Evolutionary conservation across 1,284 basidiomycete species (phyloP), one percentile per base, ranked within the genome.

Genomic region (Irpex lacteus): DNA sequence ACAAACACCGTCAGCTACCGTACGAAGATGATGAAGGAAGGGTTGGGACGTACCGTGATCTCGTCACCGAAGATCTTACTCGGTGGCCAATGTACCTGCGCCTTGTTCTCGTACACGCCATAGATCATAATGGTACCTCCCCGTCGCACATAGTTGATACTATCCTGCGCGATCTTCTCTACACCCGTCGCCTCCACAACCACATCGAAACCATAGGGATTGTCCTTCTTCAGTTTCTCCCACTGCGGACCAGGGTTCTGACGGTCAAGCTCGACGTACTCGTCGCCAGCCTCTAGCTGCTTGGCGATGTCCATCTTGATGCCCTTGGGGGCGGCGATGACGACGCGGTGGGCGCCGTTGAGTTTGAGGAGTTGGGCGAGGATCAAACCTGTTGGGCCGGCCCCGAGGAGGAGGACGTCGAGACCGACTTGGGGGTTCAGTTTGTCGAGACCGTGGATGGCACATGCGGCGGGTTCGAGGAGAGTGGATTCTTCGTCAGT

Each of bases 131-230:
- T 73, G n/a, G 76, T 80, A 34, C 81, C 80, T 13, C 82, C 82
- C 54, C 85, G 76, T 26, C 84, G 78, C 56, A 88, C 86, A 72
- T 86, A 87, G 78, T 87, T 82, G 75, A 87, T 85, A 37, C 80
- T 74, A 64, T 85, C 81, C 72, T 86, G 79, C 40, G 84, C 83
- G 61, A 87, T 75, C 63, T 81, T 81, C 74, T 86, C 83, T 53
- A 83, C 82, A 69, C 86, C 86, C 32, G 85, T 87, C 64, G 85
- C 85, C 75, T 87, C 85, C 63, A 83, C 84, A 53, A 87, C 85
- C 55, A 86, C 81, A 72, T 87, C 85, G 70, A 87, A 87, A 34
- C 85, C 85, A 74, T 85, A 82, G 60, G 84, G 85, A 73, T 87
- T 81, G 67, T 85, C 82, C 73, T 82, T 76, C 75, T 81, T 84